Evolutionary conservation across 192 early-diverging fungal genomes (phyloP), one percentile per base, ranked within the genome.

Genomic region (Bifiguratus adelaidae): DNA sequence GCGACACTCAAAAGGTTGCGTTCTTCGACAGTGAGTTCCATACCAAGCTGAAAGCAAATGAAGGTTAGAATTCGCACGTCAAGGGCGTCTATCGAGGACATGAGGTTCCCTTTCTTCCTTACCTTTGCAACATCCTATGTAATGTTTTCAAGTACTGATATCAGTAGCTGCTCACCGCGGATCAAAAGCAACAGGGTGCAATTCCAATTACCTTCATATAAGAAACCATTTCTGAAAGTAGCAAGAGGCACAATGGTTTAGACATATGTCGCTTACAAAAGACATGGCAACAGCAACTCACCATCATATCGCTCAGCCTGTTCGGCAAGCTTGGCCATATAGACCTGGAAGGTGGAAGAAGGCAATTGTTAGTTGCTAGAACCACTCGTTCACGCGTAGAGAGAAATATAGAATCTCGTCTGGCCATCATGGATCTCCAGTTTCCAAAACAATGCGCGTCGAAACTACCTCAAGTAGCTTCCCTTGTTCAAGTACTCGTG

Each of bases 271-370:
- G n/a, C n/a, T n/a, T n/a, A n/a, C n/a, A n/a, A n/a, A n/a, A n/a
- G n/a, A n/a, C n/a, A n/a, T n/a, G n/a, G n/a, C n/a, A n/a, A n/a
- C 11, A 8, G 35, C 24, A 32, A 43, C 46, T 64, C 78, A 95
- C 92, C 92, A 67, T 97, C 94, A 69, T 97, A 97, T 59, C 94
- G 84, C 76, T 97, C 94, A 53, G 94, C 94, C 72, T 97, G 94
- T 78, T 97, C 94, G 55, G 92, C 86, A 63, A 97, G 86, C 85
- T 95, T 95, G 73, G 94, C 94, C 82, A 92, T 89, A 81, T 92
- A 97, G 49, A 97, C 94, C n/a, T n/a, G n/a, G n/a, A n/a, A n/a
- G n/a, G n/a, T n/a, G n/a, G n/a, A n/a, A n/a, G n/a, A n/a, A n/a
- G n/a, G n/a, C n/a, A n/a, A n/a, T n/a, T n/a, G n/a, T n/a, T n/a